phyloP scores from a whole-genome alignment of 1,284 basidiomycete species.

The Schizopora paradoxa region DNA sequence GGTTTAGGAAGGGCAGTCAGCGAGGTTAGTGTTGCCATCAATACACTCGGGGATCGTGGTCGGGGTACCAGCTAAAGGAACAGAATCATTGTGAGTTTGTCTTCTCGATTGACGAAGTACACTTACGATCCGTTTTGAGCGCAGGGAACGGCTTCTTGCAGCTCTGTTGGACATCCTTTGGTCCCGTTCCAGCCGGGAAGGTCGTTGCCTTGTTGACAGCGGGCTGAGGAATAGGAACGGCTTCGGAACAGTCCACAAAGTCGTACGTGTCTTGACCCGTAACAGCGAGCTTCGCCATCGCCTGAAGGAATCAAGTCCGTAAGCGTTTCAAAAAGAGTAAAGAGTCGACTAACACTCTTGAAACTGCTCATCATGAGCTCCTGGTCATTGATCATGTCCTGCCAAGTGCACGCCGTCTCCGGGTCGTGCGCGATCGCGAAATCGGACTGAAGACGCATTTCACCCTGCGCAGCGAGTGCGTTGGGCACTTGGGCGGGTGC shows the following conservation, averaged over 20 bases:
- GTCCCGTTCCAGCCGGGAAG: constrained; percentile 12
- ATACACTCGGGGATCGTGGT: constrained; percentile 15
- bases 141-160: constrained; percentile 14
- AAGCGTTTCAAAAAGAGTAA: background rate
- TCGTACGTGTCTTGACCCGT: constrained; percentile 25
- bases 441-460: constrained; percentile 20
- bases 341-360: background rate
- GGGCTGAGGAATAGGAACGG: constrained; percentile 11
- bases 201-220: constrained; percentile 3
- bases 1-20: constrained; percentile 15
- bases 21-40: constrained; percentile 11
- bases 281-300: constrained; percentile 29
- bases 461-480: constrained; percentile 10
- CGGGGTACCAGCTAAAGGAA: constrained; percentile 11
- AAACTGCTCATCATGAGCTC: constrained; percentile 13
- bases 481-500: constrained; percentile 10
- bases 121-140: constrained; percentile 12
- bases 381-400: constrained; percentile 17
- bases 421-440: constrained; percentile 16
- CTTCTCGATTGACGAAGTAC: background rate
- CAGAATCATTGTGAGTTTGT: too few species aligned
- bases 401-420: constrained; percentile 20
- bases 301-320: background rate
- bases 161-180: constrained; percentile 10
- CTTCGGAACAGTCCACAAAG: constrained; percentile 19